Percentiles rank a stretch among this genome's conserved stretches.
Evolutionary conservation across 73 alveolate species (phyloP).

Genomic region (Paramecium sonneborni): DNA sequence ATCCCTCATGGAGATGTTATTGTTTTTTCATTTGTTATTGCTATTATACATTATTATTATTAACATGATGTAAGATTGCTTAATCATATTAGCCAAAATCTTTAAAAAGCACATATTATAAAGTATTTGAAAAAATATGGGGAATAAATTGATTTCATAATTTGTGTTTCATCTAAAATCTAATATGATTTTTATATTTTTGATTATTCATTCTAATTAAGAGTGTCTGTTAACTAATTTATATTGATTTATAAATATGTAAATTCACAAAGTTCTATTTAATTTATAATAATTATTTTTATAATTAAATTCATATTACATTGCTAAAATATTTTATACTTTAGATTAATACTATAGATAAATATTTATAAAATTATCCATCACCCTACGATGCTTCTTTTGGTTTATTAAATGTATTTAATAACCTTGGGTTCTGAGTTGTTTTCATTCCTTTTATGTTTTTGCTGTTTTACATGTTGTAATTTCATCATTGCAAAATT

Average conservation of each 20-base stretch:
- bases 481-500: neutral
- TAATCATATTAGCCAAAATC: conserved; percentile 12
- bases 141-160: conserved; percentile 34
- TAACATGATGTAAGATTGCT: conserved; percentile 12
- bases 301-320: neutral
- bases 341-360: neutral
- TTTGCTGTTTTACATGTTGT: neutral
- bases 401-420: neutral
- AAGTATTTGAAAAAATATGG: conserved; percentile 28
- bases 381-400: neutral
- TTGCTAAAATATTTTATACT: neutral
- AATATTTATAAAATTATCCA: neutral
- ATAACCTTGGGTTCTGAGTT: neutral
- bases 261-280: neutral
- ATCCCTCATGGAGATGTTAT: conserved; percentile 47
- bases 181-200: too few species aligned
- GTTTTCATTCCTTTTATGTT: neutral
- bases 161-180: neutral
- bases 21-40: conserved; percentile 37
- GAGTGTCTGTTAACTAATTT: too few species aligned
- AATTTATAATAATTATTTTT: neutral
- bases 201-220: too few species aligned
- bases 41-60: conserved; percentile 35
- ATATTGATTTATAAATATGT: neutral
- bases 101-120: conserved; percentile 15